Conservation (phyloP, 2,329 filamentous ascomycete genomes). For the Colletotrichum sp. region DNA sequence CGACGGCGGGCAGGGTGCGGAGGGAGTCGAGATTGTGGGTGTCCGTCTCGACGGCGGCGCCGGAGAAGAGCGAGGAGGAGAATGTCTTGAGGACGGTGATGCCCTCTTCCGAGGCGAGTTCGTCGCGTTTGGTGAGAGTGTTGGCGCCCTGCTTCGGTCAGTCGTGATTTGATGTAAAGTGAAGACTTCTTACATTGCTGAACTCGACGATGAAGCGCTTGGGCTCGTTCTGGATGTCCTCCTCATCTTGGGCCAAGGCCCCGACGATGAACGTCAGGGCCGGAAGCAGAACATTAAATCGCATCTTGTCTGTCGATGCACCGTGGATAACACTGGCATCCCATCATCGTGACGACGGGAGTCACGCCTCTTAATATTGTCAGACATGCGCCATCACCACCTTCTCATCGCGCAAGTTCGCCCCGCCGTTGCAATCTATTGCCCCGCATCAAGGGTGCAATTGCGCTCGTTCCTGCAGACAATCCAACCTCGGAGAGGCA, state of each 20-base stretch:
- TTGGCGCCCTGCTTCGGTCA: not conserved
- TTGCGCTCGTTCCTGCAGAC: not conserved
- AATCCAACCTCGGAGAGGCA: constrained; percentile 11
- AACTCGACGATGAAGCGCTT: constrained; percentile 19
- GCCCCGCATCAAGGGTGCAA: not conserved
- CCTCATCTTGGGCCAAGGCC: not conserved
- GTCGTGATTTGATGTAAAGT: too few relatives aligned
- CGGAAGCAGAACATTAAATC: not conserved
- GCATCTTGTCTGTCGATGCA: not conserved
- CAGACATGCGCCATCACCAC: not conserved
- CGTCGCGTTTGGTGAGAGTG: not conserved
- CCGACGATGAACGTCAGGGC: not conserved
- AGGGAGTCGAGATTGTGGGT: constrained; percentile 15
- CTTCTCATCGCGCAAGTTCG: not conserved
- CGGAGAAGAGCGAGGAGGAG: constrained; percentile 17
- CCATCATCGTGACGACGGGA: not conserved
- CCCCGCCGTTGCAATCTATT: not conserved
- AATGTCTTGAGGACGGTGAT: constrained; percentile 10
- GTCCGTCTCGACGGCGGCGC: constrained; percentile 11
- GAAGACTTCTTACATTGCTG: too few relatives aligned
- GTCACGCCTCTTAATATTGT: not conserved
- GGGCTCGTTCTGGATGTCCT: not conserved
- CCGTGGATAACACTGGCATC: not conserved
- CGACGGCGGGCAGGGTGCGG: constrained; percentile 1
- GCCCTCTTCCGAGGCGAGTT: not conserved